Base-by-base conservation (phyloP, 192 early-diverging fungal genomes). In the Fimicolochytrium jonesii region DNA sequence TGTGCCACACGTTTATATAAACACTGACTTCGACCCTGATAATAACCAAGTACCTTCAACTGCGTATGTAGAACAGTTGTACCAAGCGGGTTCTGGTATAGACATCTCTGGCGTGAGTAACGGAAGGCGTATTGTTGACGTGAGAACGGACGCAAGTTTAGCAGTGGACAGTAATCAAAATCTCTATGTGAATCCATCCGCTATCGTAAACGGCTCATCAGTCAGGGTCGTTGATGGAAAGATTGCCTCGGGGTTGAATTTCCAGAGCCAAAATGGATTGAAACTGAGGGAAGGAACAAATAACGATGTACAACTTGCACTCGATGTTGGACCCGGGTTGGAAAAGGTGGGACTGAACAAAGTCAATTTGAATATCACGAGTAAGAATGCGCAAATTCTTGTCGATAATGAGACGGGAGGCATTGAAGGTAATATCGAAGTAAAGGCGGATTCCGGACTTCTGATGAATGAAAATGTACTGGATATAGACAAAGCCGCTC, bases 191-290 rank as follows among this genome's bases (percentile, higher is more conserved):
- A 52, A 52, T 31, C 0, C 7, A 0, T 32, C 44, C 1, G 1
- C 59, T 2, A 0, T 60, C n/a, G 45, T 60, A 0, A 25, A 60
- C 31, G 30, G 25, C 1, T 13, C 10, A 32, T 48, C 23, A 10
- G 32, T 48, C 3, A 9, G 26, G 0, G 43, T 60, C 20, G 31
- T 17, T 1, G 30, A 47, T 1, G 42, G 45, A 1, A 60, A 60
- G 44, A 28, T 60, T 46, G 25, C 59, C 7, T 48, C 42, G 13
- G 59, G 59, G 31, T 22, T 58, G 18, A 36, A 11, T 3, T 58
- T 58, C 41, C 56, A 58, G 4, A 1, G 36, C 7, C n/a, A 1
- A 13, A 43, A 43, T 4, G 37, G 37, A 0, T 3, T 58, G 0
- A 6, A 22, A 7, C 20, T 47, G 9, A 9, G 20, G 22, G 10